These are phyloP conservation scores for Hamamelis virginiana DNA, from an alignment of 164 flowering plant genomes.

Conservation along the genomic window DNA sequence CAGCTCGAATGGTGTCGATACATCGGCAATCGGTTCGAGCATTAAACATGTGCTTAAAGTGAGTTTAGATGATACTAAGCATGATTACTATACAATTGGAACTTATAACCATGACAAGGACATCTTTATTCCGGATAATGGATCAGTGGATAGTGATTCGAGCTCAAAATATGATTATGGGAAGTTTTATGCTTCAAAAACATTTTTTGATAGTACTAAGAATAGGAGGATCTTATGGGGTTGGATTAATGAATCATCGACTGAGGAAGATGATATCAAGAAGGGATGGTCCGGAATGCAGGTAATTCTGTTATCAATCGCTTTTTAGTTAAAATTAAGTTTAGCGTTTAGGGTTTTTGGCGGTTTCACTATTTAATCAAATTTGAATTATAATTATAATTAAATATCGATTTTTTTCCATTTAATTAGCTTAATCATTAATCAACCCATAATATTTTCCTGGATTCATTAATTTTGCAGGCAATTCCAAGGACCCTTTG, in stretches of 20 bases:
- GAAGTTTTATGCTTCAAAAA: constrained; percentile 46
- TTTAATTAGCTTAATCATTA: not conserved
- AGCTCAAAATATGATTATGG: constrained; percentile 56
- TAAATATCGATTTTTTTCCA: too few relatives aligned
- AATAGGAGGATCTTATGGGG: constrained; percentile 44
- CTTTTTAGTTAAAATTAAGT: not conserved
- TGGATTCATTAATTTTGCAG: constrained; percentile 23
- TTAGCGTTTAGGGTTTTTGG: too few relatives aligned
- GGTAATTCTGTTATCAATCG: not conserved
- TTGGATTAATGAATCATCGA: constrained; percentile 33
- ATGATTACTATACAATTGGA: constrained; percentile 44
- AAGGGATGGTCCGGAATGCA: constrained; percentile 25
- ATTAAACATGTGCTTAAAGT: constrained; percentile 53
- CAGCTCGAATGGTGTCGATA: constrained; percentile 7
- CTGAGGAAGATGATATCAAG: constrained; percentile 1
- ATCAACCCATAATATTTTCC: too few relatives aligned
- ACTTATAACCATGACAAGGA: constrained; percentile 25
- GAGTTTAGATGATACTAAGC: constrained; percentile 30
- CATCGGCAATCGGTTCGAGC: constrained; percentile 7
- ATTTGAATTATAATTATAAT: too few relatives aligned
- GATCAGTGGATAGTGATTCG: constrained; percentile 14
- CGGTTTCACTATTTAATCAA: too few relatives aligned
- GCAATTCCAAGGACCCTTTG: constrained; percentile 49
- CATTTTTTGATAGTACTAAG: constrained; percentile 37
- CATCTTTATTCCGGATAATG: constrained; percentile 25